Base-by-base conservation (phyloP, 257 asterid genomes). In the Jacaranda mimosifolia region DNA sequence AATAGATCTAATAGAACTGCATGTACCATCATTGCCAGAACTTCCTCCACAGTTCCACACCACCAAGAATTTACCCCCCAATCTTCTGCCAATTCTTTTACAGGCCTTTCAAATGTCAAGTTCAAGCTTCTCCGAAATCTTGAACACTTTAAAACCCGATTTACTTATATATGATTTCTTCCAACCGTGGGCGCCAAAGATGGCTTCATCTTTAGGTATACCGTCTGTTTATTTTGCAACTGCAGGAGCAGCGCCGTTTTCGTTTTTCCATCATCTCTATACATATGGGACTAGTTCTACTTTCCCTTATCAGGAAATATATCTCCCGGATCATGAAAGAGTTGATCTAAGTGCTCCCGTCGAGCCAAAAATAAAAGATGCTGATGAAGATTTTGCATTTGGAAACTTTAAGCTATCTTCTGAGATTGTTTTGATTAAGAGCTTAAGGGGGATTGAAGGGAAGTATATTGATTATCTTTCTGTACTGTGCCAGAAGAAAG, bases 111-210 rank as follows among this genome's bases (percentile, higher is more conserved):
- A 73, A 26, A 55, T 26, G 26, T 77, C 88, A 6, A 66, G 62
- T 4, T 83, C 79, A 0, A 70, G 79, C 64, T 86, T 86, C 67
- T 39, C 73, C 4, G 78, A 62, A 11, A 80, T 84, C 67, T 8
- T 84, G 49, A 65, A 73, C 7, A 38, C 70, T 3, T 21, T 86
- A 0, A 55, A 64, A 0, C 92, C 89, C 1, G 81, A 84, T 58
- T 71, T 89, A 52, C 36, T 85, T 32, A 85, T 89, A 15, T 89
- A 77, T 66, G 93, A 89, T 66, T 19, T 36, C 6, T 83, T 83
- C 76, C 90, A 89, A 19, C 89, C 90, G 4, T 87, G 93, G 93
- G 88, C 86, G 7, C 81, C 89, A 0, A 80, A 80, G n/a, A 21
- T 78, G 7, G 91, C 91, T 40, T 42, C 75, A 5, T 58, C 86